phyloP scores from a whole-genome alignment of 306 rosid genomes.

The Gleditsia sinensis region DNA sequence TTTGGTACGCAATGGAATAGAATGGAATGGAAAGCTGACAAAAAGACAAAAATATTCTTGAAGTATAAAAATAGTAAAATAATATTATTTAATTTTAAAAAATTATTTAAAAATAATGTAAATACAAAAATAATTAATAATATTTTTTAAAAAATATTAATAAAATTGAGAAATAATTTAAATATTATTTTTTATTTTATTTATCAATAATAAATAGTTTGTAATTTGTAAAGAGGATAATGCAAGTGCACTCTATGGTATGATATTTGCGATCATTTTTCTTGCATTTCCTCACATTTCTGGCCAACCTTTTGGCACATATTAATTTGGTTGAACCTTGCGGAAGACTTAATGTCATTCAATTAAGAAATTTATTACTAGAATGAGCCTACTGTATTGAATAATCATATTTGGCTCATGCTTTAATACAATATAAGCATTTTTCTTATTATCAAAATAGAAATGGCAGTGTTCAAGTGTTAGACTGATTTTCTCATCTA shows the following conservation, averaged over 20 bases:
- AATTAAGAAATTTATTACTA: neutral
- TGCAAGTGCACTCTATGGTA: slow-evolving; percentile 69
- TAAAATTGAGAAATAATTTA: too few species aligned
- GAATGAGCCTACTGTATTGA: slow-evolving; percentile 4
- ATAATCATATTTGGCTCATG: neutral
- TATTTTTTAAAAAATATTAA: too few species aligned
- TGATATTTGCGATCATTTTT: slow-evolving; percentile 18
- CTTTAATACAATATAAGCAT: neutral
- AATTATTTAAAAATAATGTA: too few species aligned
- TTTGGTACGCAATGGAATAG: too few species aligned
- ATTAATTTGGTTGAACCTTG: neutral
- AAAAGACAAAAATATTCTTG: too few species aligned
- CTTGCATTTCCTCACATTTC: slow-evolving; percentile 13
- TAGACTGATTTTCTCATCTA: neutral
- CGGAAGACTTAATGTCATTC: neutral
- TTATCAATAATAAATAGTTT: too few species aligned
- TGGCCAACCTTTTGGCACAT: slow-evolving; percentile 2
- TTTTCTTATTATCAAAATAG: neutral
- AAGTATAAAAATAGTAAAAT: too few species aligned
- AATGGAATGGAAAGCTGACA: too few species aligned
- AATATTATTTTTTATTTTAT: too few species aligned
- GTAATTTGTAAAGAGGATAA: too few species aligned
- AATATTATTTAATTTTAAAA: too few species aligned
- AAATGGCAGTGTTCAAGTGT: neutral
- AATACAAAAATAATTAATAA: too few species aligned